Conservation (phyloP, 768 basidiomycete species). For the Lanmaoa rubissima region DNA sequence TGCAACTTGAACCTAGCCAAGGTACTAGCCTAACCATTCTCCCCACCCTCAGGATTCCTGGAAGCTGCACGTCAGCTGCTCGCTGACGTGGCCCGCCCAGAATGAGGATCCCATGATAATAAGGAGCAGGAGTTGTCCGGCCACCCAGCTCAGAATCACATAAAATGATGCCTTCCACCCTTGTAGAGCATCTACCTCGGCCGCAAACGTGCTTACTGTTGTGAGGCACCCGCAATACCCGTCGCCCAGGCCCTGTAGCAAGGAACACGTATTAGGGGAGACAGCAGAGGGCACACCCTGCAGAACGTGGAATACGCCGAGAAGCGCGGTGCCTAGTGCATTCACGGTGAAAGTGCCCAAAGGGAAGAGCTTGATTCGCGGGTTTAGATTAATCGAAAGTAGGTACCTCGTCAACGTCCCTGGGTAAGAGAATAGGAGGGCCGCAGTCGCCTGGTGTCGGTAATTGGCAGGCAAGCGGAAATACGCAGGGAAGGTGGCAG, state of each 20-base stretch:
- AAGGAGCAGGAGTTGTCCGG: conserved; percentile 68
- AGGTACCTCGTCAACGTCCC: conserved; percentile 84
- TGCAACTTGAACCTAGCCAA: not conserved
- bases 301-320: conserved; percentile 70
- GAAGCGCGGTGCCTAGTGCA: conserved; percentile 74
- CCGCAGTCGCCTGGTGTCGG: conserved; percentile 80
- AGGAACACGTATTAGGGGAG: conserved; percentile 58
- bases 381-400: conserved; percentile 72
- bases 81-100: conserved; percentile 46
- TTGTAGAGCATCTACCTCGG: conserved; percentile 64
- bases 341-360: conserved; percentile 81
- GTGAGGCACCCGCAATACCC: conserved; percentile 96
- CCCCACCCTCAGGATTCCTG: conserved; percentile 5
- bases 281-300: conserved; percentile 47
- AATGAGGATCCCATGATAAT: conserved; percentile 70
- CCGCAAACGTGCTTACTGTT: conserved; percentile 90
- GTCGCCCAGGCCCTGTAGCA: conserved; percentile 80
- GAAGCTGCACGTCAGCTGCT: conserved; percentile 52
- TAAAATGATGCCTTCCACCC: conserved; percentile 66
- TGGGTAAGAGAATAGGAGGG: conserved; percentile 86
- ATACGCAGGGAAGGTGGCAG: conserved; percentile 74
- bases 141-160: conserved; percentile 60
- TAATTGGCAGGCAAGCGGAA: conserved; percentile 65
- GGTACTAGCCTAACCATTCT: not conserved
- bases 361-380: conserved; percentile 58